Percentiles rank a stretch among this genome's conserved stretches.
These are phyloP conservation scores for Nyssa sinensis DNA, from an alignment of 148 eudicot species.

Conservation along the genomic window DNA sequence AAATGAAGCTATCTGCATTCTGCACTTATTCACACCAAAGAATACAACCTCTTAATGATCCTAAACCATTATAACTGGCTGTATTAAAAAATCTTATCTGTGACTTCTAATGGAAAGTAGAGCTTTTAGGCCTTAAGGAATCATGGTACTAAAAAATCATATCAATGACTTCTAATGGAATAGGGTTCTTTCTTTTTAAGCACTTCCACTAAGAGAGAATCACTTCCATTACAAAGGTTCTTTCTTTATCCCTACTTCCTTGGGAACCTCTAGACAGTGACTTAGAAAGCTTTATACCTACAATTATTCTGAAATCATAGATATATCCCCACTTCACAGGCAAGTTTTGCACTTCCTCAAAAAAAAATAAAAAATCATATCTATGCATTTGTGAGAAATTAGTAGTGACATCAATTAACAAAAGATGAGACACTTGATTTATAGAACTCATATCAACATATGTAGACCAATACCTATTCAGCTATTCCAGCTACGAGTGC, in stretches of 20 bases:
- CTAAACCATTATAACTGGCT: too few species aligned
- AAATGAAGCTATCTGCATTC: too few species aligned
- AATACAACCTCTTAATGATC: too few species aligned
- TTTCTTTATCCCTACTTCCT: slow-evolving; percentile 24
- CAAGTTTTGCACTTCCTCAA: neutral
- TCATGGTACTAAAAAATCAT: neutral
- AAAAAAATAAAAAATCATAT: neutral
- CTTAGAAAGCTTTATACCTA: slow-evolving; percentile 33
- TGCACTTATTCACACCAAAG: too few species aligned
- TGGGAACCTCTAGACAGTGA: slow-evolving; percentile 19
- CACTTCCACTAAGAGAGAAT: slow-evolving; percentile 35
- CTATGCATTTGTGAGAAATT: neutral
- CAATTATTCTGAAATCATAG: slow-evolving; percentile 25
- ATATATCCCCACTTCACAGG: slow-evolving; percentile 12
- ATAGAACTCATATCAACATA: too few species aligned
- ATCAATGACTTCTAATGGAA: slow-evolving; percentile 23
- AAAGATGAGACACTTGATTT: too few species aligned
- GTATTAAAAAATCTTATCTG: too few species aligned
- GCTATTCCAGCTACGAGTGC: too few species aligned
- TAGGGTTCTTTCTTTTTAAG: slow-evolving; percentile 45
- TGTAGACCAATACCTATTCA: too few species aligned
- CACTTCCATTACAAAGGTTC: slow-evolving; percentile 27
- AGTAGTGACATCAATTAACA: neutral
- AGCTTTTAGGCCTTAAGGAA: slow-evolving; percentile 7
- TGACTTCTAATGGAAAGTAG: slow-evolving; percentile 14